Base-by-base conservation (phyloP, 2,329 filamentous ascomycete species). In the Laburnicola sp. region DNA sequence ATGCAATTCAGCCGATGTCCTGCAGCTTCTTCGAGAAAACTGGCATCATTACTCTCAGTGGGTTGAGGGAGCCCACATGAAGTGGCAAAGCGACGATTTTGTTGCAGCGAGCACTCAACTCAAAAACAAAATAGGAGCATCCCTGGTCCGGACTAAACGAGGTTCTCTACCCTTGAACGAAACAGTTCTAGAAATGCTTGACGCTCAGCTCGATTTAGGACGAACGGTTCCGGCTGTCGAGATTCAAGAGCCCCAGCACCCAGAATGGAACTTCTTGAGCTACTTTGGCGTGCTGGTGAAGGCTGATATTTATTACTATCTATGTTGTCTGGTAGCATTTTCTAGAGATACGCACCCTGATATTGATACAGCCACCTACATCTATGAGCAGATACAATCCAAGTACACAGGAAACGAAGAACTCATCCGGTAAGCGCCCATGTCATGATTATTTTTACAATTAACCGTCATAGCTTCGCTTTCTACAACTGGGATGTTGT, bases 21-120 rank as follows among this genome's bases (percentile, higher is more conserved):
- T 42, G 2, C 39, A 42, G 27, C 27, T 42, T 9, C 6, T 42
- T 31, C 39, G 39, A 22, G 39, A 42, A 3, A 31, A 42, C 21
- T 42, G 39, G 39, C 39, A 42, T 23, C 27, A 42, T 16, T 42
- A 42, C 22, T 42, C 39, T 2, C 39, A 42, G 16, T 42, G 39
- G 39, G 23, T 42, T n/a, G 27, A 32, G 10, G 39, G 39, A 5
- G 27, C 27, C 3, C 39, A 42, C 11, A 42, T 42, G 39, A 32
- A 42, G 27, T 42, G 39, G 39, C 39, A 42, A 26, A 42, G 2
- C 8, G 27, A 31, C 4, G 39, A 42, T 9, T 42, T 22, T 31
- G 39, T 42, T n/a, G 21, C 27, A 9, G 39, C 39, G 16, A 42
- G 39, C 39, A 42, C 28, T 2, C 27, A 21, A 6, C 27, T 42